Conservation (phyloP, 139 green algal genomes). For the Chlorella sp. region DNA sequence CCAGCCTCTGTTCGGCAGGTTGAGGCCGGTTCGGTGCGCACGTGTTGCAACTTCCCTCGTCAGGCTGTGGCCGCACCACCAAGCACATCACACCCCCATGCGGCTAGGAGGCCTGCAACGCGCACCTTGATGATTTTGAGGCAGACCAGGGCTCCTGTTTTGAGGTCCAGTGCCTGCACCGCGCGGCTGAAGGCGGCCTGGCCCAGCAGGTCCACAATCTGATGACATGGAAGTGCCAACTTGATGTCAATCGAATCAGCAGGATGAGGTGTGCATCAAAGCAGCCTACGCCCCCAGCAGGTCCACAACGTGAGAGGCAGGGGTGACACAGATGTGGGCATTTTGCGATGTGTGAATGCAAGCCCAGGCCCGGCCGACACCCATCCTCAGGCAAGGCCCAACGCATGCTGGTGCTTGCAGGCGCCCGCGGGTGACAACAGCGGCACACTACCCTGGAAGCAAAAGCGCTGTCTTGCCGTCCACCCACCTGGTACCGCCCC, state of each 20-base stretch:
- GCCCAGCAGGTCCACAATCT: conserved; percentile 92
- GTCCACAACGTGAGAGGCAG: not conserved
- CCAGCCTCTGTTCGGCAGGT: too few species aligned
- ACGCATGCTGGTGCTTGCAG: too few species aligned
- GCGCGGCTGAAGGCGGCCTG: conserved; percentile 95
- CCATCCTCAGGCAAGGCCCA: too few species aligned
- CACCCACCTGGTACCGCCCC: conserved; percentile 80
- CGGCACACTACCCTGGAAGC: not conserved
- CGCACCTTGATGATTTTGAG: conserved; percentile 96
- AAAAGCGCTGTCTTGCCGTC: not conserved
- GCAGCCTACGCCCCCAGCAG: too few species aligned
- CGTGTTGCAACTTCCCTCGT: not conserved
- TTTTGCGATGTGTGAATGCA: too few species aligned
- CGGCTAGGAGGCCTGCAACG: too few species aligned
- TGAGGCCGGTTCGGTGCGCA: too few species aligned
- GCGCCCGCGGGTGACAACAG: not conserved
- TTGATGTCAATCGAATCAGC: too few species aligned
- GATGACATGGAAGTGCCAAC: conserved; percentile 1
- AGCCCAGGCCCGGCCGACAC: too few species aligned
- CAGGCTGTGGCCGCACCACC: not conserved
- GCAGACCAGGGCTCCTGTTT: conserved; percentile 88
- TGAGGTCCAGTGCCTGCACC: conserved; percentile 91
- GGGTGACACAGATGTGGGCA: too few species aligned
- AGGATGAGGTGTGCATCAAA: not conserved
- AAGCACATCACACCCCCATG: not conserved